Evolutionary conservation across 257 asterid species (phyloP), one percentile per base, ranked within the genome.

Genomic region (Solanum medicagineum): DNA sequence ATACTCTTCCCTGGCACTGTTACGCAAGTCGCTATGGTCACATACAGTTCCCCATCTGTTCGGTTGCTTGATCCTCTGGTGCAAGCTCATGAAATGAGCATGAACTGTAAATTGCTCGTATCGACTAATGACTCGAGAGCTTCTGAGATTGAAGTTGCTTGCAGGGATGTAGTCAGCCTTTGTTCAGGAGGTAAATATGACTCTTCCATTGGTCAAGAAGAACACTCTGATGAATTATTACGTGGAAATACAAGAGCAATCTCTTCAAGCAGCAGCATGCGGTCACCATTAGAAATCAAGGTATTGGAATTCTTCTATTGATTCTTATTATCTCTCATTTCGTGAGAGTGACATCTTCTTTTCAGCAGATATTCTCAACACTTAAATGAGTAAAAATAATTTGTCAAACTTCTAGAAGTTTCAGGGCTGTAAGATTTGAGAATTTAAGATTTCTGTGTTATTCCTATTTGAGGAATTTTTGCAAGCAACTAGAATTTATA

Each of bases 11-110:
- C 98, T 10, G 53, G 84, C 45, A 86, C 95, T 80, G 80, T 79
- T 49, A 95, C 98, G 15, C 97, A 88, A 84, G 93, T 91, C 7
- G 98, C 98, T 85, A 83, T 93, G 69, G 87, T 92, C 57, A 88
- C 86, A 66, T 90, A 83, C 84, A 84, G 88, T 84, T 86, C 83
- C 69, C 32, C 63, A 71, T 89, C 84, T 71, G 49, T 80, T 83
- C 62, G 73, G 66, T 65, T 56, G 26, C 79, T 49, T 55, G 89
- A 79, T 80, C 75, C 87, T 69, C 53, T 29, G 44, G 55, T 85
- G 62, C 88, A 81, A 71, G 81, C 45, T 85, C 82, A 80, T 45
- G 90, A 87, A 80, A 88, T 68, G 40, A 75, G 80, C 81, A 63
- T 84, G 89, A 83, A 86, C 45, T 95, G 98, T 88, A 94, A 91